Percentiles rank a stretch among this genome's conserved stretches.
phyloP scores from a whole-genome alignment of 106 monocot species.

The Alisma plantagoaquatica region DNA sequence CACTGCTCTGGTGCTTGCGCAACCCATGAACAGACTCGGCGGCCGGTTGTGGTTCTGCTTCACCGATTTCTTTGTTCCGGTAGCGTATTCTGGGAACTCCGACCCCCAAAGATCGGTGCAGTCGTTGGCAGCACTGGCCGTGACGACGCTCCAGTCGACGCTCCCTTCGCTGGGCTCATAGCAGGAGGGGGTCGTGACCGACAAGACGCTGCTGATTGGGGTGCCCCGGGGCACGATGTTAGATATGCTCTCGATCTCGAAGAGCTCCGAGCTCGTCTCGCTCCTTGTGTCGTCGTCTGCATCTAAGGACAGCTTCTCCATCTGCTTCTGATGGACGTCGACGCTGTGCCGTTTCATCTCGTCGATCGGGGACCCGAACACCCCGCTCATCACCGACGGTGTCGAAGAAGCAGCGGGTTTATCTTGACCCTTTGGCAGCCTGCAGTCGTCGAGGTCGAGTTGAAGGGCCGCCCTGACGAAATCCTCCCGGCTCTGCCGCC shows the following conservation, averaged over 20 bases:
- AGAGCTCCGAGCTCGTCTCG: constrained; percentile 71
- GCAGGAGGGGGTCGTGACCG: neutral
- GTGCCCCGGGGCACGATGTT: constrained; percentile 5
- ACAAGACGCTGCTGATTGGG: neutral
- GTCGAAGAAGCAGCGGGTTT: neutral
- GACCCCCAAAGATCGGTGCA: constrained; percentile 4
- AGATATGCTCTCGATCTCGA: constrained; percentile 58
- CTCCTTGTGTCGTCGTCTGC: constrained; percentile 23
- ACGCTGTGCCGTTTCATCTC: neutral
- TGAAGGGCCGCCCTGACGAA: neutral
- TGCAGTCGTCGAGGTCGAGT: neutral
- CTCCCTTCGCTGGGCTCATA: constrained; percentile 74
- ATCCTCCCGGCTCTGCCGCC: neutral
- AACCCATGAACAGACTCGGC: constrained; percentile 3
- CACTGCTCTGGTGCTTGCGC: constrained; percentile 4
- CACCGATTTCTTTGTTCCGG: neutral
- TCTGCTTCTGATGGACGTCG: neutral
- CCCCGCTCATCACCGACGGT: neutral
- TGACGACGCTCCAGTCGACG: constrained; percentile 61
- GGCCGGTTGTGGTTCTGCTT: neutral
- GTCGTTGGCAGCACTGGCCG: constrained; percentile 38
- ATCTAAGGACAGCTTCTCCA: neutral
- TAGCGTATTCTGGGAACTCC: too few species aligned
- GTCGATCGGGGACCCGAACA: neutral
- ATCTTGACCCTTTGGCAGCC: neutral